phyloP scores from a whole-genome alignment of 495 filamentous ascomycete genomes.

The Penicillium tannophilum region DNA sequence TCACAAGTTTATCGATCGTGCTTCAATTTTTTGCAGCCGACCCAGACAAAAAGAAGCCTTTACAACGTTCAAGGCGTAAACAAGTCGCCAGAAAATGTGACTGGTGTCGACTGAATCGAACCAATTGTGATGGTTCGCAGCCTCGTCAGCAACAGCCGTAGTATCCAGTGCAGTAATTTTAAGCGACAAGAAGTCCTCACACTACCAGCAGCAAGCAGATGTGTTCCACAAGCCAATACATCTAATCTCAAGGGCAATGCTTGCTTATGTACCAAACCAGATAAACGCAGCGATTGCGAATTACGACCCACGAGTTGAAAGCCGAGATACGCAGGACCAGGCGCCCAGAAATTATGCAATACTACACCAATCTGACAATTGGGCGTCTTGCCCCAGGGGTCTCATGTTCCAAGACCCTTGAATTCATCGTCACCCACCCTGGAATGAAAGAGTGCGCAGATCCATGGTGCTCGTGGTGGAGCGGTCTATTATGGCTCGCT shows the following conservation, averaged over 20 bases:
- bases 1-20: not conserved
- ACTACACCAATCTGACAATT: slow-evolving; percentile 2
- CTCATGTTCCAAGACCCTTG: slow-evolving; percentile 1
- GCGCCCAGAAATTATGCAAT: slow-evolving; percentile 6
- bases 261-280: slow-evolving; percentile 8
- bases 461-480: slow-evolving; percentile 10
- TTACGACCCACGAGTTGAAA: slow-evolving; percentile 41
- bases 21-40: slow-evolving; percentile 14
- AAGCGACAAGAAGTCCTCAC: slow-evolving; percentile 32
- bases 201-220: slow-evolving; percentile 22
- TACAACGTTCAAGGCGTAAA: slow-evolving; percentile 19
- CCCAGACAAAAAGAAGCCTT: not conserved
- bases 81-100: slow-evolving; percentile 52
- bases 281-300: slow-evolving; percentile 46
- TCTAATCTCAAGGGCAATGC: not conserved
- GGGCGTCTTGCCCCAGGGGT: not conserved
- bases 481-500: slow-evolving; percentile 32
- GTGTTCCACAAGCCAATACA: not conserved
- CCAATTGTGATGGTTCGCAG: slow-evolving; percentile 48
- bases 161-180: slow-evolving; percentile 40
- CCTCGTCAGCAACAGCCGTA: no score
- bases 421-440: not conserved
- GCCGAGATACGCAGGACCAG: slow-evolving; percentile 4
- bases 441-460: slow-evolving; percentile 24
- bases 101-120: slow-evolving; percentile 49